Percentiles rank a stretch among this genome's conserved stretches.
phyloP scores from a whole-genome alignment of 371 early-diverging fungal genomes.

The Zopfochytrium polystomum region DNA sequence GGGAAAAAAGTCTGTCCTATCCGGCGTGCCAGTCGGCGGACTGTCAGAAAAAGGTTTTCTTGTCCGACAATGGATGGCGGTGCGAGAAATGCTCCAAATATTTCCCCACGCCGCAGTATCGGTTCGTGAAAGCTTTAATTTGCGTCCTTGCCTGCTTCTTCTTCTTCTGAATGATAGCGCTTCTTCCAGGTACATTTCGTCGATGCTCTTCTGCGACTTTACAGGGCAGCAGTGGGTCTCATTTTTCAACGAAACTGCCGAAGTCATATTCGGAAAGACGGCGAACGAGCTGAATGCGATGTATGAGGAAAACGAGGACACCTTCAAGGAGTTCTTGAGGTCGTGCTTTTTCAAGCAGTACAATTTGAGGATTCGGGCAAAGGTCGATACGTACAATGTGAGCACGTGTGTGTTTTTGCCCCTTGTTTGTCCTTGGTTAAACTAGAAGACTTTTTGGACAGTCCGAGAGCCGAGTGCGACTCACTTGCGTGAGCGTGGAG shows the following conservation, averaged over 20 bases:
- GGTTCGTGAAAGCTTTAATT: conserved; percentile 39
- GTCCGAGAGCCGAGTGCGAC: conserved; percentile 61
- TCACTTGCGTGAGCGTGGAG: conserved; percentile 43
- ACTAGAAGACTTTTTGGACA: conserved; percentile 29
- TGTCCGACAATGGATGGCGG: conserved; percentile 67
- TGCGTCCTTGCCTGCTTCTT: not conserved
- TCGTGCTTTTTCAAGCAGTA: conserved; percentile 65
- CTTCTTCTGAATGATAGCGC: not conserved
- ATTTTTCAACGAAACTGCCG: conserved; percentile 82
- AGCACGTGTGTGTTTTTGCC: conserved; percentile 2
- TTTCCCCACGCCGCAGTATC: conserved; percentile 66
- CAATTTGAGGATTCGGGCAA: conserved; percentile 72
- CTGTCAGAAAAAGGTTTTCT: conserved; percentile 87
- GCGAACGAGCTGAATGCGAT: conserved; percentile 69
- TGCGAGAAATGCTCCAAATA: conserved; percentile 88
- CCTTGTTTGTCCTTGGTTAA: not conserved
- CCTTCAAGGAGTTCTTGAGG: conserved; percentile 41
- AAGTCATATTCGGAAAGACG: conserved; percentile 60
- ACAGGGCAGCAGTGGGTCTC: conserved; percentile 79
- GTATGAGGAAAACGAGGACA: conserved; percentile 11
- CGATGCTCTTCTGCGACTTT: conserved; percentile 69
- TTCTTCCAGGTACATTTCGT: conserved; percentile 67
- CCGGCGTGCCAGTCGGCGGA: conserved; percentile 78
- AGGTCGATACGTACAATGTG: conserved; percentile 78
- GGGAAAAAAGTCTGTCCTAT: conserved; percentile 64